These are phyloP conservation scores for Nymphaea thermarum DNA, from an alignment of 164 flowering plant genomes.

Conservation along the genomic window DNA sequence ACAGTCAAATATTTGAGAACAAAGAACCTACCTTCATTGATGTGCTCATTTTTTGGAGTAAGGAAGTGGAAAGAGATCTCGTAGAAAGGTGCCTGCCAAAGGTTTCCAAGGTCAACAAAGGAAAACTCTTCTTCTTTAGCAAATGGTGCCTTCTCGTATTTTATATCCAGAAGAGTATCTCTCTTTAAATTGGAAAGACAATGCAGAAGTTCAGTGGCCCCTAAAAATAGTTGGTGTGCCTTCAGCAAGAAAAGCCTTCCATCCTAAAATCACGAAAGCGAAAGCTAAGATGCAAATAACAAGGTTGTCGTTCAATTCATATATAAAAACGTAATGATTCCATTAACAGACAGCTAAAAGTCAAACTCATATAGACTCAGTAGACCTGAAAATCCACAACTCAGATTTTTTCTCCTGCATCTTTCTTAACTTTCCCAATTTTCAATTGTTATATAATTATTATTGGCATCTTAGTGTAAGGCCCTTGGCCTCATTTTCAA, in stretches of 20 bases:
- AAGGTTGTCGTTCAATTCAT: neutral
- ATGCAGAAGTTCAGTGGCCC: slow-evolving; percentile 27
- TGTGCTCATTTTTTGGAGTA: neutral
- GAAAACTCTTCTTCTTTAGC: slow-evolving; percentile 14
- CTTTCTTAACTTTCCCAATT: neutral
- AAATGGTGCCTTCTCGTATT: neutral
- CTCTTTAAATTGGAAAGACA: slow-evolving; percentile 28
- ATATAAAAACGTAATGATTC: neutral
- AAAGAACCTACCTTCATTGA: slow-evolving; percentile 26
- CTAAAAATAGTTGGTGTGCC: slow-evolving; percentile 54
- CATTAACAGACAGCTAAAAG: neutral
- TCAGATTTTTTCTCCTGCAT: neutral
- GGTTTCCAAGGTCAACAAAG: slow-evolving; percentile 52
- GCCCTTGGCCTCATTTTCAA: too few relatives aligned
- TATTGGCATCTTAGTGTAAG: too few relatives aligned
- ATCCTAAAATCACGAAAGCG: slow-evolving; percentile 24
- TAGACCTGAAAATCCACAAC: neutral
- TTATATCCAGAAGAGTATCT: slow-evolving; percentile 9
- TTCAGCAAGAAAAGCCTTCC: slow-evolving; percentile 42
- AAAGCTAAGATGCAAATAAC: neutral
- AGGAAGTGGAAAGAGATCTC: slow-evolving; percentile 43
- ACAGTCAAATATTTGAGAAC: neutral
- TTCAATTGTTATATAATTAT: too few relatives aligned
- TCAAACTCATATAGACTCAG: neutral
- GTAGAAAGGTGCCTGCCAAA: slow-evolving; percentile 80